Evolutionary conservation across 495 filamentous ascomycete genomes (phyloP), one percentile per base, ranked within the genome.

Genomic region (Penicillium angulare): DNA sequence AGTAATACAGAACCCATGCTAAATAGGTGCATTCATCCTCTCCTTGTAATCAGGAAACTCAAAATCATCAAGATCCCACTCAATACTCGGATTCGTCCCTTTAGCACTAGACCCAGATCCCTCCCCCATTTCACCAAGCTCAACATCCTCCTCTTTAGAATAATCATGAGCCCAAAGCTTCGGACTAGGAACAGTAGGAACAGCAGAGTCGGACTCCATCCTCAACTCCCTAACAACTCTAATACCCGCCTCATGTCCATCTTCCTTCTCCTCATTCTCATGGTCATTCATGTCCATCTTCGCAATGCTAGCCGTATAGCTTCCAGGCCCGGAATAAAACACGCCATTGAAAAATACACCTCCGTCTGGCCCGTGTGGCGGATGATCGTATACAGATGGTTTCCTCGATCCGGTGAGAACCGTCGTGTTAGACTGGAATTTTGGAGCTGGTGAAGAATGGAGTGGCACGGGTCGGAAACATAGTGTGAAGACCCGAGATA

Each of bases 401-500:
- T 57, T 64, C 16, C 58, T 52, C 5, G 50, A 44, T 6, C 41
- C 48, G 5, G 56, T 43, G 16, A 57, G 26, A 13, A 47, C 13
- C 0, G 56, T 59, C 34, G 31, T 43, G 34, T 23, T 29, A 6
- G 52, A 39, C 16, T 43, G 22, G 10, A 27, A 7, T 53, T 65
- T 55, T 57, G 60, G 50, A 5, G 43, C 36, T 7, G 50, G 46
- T 1, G 51, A 50, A 18, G 55, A 52, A 41, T 55, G 51, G 0
- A 62, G 18, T 21, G 61, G 58, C 29, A 41, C 47, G 3, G 61
- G 44, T 39, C 53, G 51, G 59, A 61, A 66, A 52, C 34, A 66
- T 38, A 31, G 63, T 39, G 90, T 90, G 43, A 90, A 75, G 46
- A 89, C 77, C n/a, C 79, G 80, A 17, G 85, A 81, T 43, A 89